These are phyloP conservation scores for Colletotrichum neosansevieriae DNA, from an alignment of 2,329 filamentous ascomycete species.

Conservation along the genomic window DNA sequence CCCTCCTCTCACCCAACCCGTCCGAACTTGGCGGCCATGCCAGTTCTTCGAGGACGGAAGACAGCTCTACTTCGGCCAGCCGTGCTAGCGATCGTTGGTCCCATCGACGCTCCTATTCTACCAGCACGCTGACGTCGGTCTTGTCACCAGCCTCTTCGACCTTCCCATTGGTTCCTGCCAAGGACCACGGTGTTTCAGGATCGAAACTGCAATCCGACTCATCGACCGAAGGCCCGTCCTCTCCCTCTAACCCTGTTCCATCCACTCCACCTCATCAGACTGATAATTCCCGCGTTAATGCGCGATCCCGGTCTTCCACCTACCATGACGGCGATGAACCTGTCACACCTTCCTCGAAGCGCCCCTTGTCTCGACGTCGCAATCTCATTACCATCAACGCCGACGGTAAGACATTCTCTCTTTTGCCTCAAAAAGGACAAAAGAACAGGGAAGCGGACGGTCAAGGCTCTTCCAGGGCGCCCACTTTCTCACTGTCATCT, in stretches of 20 bases:
- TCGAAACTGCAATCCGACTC: constrained; percentile 54
- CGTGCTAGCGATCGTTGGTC: constrained; percentile 30
- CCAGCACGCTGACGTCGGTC: constrained; percentile 41
- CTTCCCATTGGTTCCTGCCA: constrained; percentile 53
- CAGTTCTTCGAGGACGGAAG: constrained; percentile 22
- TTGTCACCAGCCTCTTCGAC: constrained; percentile 37
- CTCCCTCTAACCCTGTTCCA: constrained; percentile 52
- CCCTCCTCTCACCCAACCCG: constrained; percentile 27
- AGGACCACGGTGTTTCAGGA: constrained; percentile 59
- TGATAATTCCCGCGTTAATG: constrained; percentile 55
- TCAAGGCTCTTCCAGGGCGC: constrained; percentile 52
- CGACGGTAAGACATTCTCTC: constrained; percentile 68
- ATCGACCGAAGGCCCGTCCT: constrained; percentile 47
- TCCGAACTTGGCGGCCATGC: constrained; percentile 19
- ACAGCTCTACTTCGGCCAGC: constrained; percentile 22
- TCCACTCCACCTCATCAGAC: constrained; percentile 53
- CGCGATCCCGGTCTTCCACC: constrained; percentile 45
- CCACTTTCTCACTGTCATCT: constrained; percentile 58
- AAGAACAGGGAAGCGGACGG: constrained; percentile 15
- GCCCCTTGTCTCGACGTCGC: constrained; percentile 54
- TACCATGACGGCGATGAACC: constrained; percentile 39
- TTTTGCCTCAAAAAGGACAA: constrained; percentile 51
- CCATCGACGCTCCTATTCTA: constrained; percentile 44
- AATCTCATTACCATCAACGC: constrained; percentile 64
- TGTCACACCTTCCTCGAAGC: constrained; percentile 44